These are phyloP conservation scores for Podaxis sp. DNA, from an alignment of 768 basidiomycete species.

Conservation along the genomic window DNA sequence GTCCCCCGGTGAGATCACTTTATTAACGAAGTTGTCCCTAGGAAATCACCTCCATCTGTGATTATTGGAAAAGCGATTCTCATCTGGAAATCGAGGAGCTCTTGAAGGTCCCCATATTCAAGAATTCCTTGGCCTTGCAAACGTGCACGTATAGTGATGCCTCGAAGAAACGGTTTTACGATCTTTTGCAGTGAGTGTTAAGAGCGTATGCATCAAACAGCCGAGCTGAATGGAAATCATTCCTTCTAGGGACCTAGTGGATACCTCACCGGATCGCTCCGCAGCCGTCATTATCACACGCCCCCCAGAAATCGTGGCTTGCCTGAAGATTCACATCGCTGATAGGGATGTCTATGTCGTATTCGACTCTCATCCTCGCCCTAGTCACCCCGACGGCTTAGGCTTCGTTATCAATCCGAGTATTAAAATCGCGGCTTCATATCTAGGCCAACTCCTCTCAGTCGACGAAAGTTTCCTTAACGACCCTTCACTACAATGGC, in stretches of 20 bases:
- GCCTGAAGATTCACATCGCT: slow-evolving; percentile 34
- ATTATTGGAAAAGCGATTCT: slow-evolving; percentile 36
- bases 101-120: slow-evolving; percentile 17
- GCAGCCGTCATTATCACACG: slow-evolving; percentile 57
- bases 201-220: neutral
- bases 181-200: slow-evolving; percentile 29
- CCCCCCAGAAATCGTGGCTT: slow-evolving; percentile 64
- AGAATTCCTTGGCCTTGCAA: slow-evolving; percentile 44
- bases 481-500: slow-evolving; percentile 50
- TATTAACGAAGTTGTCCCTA: slow-evolving; percentile 18
- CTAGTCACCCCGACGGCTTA: slow-evolving; percentile 55
- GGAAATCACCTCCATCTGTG: slow-evolving; percentile 56
- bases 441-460: slow-evolving; percentile 43
- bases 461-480: slow-evolving; percentile 41
- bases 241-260: slow-evolving; percentile 22
- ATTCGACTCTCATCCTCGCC: slow-evolving; percentile 67
- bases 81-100: slow-evolving; percentile 12
- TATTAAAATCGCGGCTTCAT: slow-evolving; percentile 35
- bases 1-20: neutral
- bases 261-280: slow-evolving; percentile 17
- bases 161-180: slow-evolving; percentile 13
- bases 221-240: neutral
- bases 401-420: slow-evolving; percentile 53
- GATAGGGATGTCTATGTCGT: slow-evolving; percentile 43
- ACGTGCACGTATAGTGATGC: slow-evolving; percentile 37